Percentiles rank a stretch among this genome's conserved stretches.
These are phyloP conservation scores for Prunus davidiana DNA, from an alignment of 306 rosid genomes.

Conservation along the genomic window DNA sequence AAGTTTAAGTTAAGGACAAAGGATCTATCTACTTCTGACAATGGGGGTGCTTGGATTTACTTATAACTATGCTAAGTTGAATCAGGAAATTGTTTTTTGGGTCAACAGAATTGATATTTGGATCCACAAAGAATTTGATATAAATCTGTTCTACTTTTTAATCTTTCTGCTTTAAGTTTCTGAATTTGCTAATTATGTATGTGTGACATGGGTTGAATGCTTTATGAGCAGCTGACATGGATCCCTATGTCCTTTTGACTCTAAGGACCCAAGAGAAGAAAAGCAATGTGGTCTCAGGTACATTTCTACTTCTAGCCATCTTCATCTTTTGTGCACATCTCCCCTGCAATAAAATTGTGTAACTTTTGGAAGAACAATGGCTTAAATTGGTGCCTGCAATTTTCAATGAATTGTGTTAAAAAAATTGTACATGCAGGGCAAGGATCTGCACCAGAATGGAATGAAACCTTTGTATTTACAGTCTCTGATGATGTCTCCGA, in stretches of 20 bases:
- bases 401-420: too few relatives aligned
- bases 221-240: slow-evolving; percentile 53
- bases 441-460: slow-evolving; percentile 75
- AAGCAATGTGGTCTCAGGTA: slow-evolving; percentile 69
- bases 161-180: neutral
- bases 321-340: neutral
- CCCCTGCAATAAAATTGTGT: neutral
- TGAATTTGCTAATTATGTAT: neutral
- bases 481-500: slow-evolving; percentile 52
- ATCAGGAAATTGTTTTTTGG: too few relatives aligned
- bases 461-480: slow-evolving; percentile 60
- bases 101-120: too few relatives aligned
- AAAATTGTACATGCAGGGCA: slow-evolving; percentile 31
- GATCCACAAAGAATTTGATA: neutral
- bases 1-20: neutral
- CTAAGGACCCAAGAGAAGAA: slow-evolving; percentile 73
- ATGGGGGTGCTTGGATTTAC: neutral
- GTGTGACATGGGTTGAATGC: neutral
- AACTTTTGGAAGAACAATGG: neutral
- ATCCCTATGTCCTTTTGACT: slow-evolving; percentile 63
- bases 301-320: neutral
- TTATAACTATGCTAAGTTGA: neutral
- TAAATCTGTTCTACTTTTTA: neutral
- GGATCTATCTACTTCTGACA: neutral
- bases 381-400: neutral